Evolutionary conservation across 225 moss, liverwort and hornwort genomes (phyloP), one percentile per base, ranked within the genome.

Genomic region (Takakia lepidozioides): DNA sequence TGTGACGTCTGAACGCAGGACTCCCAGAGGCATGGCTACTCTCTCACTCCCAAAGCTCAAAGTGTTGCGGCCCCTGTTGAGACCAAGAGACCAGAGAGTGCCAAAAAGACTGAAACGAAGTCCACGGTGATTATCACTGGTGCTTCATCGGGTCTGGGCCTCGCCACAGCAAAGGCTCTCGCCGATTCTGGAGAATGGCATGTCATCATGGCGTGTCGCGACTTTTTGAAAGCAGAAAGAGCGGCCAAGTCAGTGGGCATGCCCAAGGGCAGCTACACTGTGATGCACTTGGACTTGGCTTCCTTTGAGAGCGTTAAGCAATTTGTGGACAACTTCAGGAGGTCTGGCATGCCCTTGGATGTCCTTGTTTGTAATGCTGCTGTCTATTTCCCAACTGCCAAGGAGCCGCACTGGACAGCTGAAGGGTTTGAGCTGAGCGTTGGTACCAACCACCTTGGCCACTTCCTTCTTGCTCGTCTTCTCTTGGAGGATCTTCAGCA

Each of bases 341-440:
- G 91, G 44, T 62, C 74, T 4, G 91, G 62, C 11, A 78, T 78
- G 36, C 75, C 68, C 10, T 26, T 98, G 78, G 98, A 98, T 44
- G 98, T 98, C 16, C 82, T 98, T 3, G 98, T 98, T 1, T 98
- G 98, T 75, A 91, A 98, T 48, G 98, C 98, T 10, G 98, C 98
- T 29, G 91, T 98, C 2, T 98, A 98, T 58, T 71, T 91, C 39
- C 98, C 98, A 2, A 98, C 98, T 10, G 98, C 79, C 3, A 98
- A 98, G 78, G 85, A 98, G 67, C 87, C 98, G 6, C 75, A 83
- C 36, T 98, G 80, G 51, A 85, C 98, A 34, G 91, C 91, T 2
- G 91, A 98, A 56, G 98, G 98, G 20, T 78, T 68, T 59, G 98
- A 98, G 62, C 65, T 98, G 18, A 98, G 98, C 49, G 98, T 98